Evolutionary conservation across 768 basidiomycete genomes (phyloP), one percentile per base, ranked within the genome.

Genomic region (Stropharia rugosoannulata): DNA sequence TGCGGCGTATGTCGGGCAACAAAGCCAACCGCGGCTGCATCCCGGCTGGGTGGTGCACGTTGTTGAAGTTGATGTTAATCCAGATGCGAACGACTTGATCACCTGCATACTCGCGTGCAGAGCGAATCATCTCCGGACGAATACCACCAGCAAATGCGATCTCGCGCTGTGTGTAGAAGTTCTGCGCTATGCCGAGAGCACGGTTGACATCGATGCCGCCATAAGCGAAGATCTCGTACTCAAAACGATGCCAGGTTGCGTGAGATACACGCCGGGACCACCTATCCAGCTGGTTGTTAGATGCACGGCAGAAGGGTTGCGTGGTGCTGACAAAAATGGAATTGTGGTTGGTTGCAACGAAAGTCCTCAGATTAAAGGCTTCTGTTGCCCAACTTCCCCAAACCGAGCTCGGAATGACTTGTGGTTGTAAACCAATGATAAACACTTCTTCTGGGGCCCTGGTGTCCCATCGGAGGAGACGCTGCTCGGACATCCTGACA

Each of bases 311-410:
- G 36, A 11, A 35, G 8, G 25, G 35, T 22, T 18, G 49, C 12
- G 25, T 38, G n/a, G 49, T 38, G 49, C 49, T 18, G 29, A 50
- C 49, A 29, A 50, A 50, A 15, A 50, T 50, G 5, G 49, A 50
- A 11, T 27, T 27, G 11, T 19, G 18, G 49, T 50, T 50, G 1
- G 10, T 5, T 15, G 25, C 25, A 6, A 50, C n/a, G 36, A 2
- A 50, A 11, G 7, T 19, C 9, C 49, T 8, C 11, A 50, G 49
- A 18, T 50, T 50, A 29, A 50, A 50, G 5, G 13, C 49, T n/a
- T n/a, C n/a, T n/a, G n/a, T n/a, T n/a, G n/a, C n/a, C n/a, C n/a
- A n/a, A n/a, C n/a, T n/a, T n/a, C n/a, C n/a, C n/a, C n/a, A n/a
- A n/a, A n/a, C n/a, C 25, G 45, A 8, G 13, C 41, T 16, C 7